These are phyloP conservation scores for Mucor irregularis DNA, from an alignment of 371 early-diverging fungal genomes.

Conservation along the genomic window DNA sequence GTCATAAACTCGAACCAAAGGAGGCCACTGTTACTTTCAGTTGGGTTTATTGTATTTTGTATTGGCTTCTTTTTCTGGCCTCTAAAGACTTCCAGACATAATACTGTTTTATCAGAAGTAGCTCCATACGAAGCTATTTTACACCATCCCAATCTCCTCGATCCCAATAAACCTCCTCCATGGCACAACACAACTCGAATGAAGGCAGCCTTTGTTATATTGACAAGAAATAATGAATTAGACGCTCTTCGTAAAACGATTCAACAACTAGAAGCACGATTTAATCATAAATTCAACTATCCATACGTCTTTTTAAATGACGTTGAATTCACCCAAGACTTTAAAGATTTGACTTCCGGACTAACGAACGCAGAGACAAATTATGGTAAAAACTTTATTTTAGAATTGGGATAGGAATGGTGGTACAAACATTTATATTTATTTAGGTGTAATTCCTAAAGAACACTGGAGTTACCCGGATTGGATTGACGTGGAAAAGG, in stretches of 20 bases:
- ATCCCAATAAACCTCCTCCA: slow-evolving; percentile 20
- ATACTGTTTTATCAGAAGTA: background rate
- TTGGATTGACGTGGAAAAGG: slow-evolving; percentile 76
- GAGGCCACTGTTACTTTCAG: slow-evolving; percentile 16
- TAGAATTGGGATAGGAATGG: background rate
- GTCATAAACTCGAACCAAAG: slow-evolving; percentile 24
- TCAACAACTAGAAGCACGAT: slow-evolving; percentile 76
- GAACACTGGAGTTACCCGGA: slow-evolving; percentile 84
- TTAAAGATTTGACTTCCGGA: slow-evolving; percentile 58
- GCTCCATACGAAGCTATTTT: slow-evolving; percentile 7
- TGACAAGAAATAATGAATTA: slow-evolving; percentile 77
- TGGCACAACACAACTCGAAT: slow-evolving; percentile 42
- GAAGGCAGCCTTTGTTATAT: slow-evolving; percentile 69
- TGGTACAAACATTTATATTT: background rate
- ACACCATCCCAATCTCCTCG: slow-evolving; percentile 26
- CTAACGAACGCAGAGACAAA: slow-evolving; percentile 54
- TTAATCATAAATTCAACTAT: slow-evolving; percentile 81
- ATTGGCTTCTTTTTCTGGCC: slow-evolving; percentile 22
- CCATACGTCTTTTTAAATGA: slow-evolving; percentile 90
- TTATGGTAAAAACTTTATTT: slow-evolving; percentile 29
- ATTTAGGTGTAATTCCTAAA: slow-evolving; percentile 63
- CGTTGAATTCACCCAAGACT: slow-evolving; percentile 76
- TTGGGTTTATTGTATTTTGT: slow-evolving; percentile 3
- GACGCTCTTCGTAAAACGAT: slow-evolving; percentile 67
- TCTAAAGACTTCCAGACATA: slow-evolving; percentile 3